Conservation (phyloP, 352 stramenopile species). For the Pilasporangium apinafurcum region DNA sequence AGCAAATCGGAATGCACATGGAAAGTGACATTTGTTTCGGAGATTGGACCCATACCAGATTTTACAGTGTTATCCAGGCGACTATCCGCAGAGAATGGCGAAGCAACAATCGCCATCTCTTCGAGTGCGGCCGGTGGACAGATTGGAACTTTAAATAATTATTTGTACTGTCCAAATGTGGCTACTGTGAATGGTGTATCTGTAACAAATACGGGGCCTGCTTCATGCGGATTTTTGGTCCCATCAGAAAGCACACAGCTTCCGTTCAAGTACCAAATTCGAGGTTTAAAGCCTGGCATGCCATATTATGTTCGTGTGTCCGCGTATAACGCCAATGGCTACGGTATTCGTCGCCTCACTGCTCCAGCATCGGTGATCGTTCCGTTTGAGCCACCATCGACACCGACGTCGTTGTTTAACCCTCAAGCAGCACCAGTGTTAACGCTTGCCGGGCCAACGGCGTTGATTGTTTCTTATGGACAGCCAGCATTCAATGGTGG, state of each 20-base stretch:
- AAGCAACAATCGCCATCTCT: constrained; percentile 28
- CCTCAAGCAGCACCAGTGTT: constrained; percentile 41
- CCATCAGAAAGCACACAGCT: constrained; percentile 7
- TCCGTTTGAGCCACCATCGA: constrained; percentile 51
- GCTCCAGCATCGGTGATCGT: constrained; percentile 52
- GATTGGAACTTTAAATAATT: constrained; percentile 26
- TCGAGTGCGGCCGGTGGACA: constrained; percentile 13
- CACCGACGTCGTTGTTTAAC: constrained; percentile 61
- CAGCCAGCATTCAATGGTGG: constrained; percentile 85
- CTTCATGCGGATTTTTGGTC: constrained; percentile 26
- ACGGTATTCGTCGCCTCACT: constrained; percentile 43
- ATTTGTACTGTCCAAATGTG: constrained; percentile 40
- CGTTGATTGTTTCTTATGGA: constrained; percentile 74
- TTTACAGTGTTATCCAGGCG: constrained; percentile 40
- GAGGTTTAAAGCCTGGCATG: constrained; percentile 39
- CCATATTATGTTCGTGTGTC: constrained; percentile 73
- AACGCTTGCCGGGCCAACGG: constrained; percentile 58
- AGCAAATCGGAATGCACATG: constrained; percentile 65
- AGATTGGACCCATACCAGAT: constrained; percentile 42
- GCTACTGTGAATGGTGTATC: constrained; percentile 9
- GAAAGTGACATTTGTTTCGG: constrained; percentile 73
- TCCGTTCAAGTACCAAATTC: constrained; percentile 52
- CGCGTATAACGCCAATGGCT: constrained; percentile 60
- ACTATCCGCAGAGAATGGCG: constrained; percentile 29
- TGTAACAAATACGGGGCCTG: constrained; percentile 13